Evolutionary conservation across 768 basidiomycete species (phyloP).

Genomic region (Hygrocybe punicea): DNA sequence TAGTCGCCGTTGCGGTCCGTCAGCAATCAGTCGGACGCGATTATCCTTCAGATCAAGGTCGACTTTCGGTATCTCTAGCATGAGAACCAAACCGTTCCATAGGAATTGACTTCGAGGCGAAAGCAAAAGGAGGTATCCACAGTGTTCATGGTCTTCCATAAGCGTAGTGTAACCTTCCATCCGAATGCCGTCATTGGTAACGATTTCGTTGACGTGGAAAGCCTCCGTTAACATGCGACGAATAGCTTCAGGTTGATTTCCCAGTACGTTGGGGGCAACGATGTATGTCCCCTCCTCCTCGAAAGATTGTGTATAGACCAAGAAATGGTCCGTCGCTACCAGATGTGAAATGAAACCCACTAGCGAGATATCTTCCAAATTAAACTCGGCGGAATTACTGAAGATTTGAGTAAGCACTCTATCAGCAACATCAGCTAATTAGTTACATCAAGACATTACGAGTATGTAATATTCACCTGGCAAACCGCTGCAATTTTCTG

Average conservation of each 20-base stretch:
- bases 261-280: slow-evolving; percentile 73
- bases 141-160: slow-evolving; percentile 51
- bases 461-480: slow-evolving; percentile 52
- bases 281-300: slow-evolving; percentile 93
- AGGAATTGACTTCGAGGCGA: slow-evolving; percentile 84
- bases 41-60: slow-evolving; percentile 84
- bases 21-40: slow-evolving; percentile 87
- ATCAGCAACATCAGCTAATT: slow-evolving; percentile 9
- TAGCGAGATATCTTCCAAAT: slow-evolving; percentile 67
- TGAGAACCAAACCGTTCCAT: slow-evolving; percentile 87
- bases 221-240: slow-evolving; percentile 79
- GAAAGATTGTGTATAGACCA: slow-evolving; percentile 84
- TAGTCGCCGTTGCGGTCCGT: slow-evolving; percentile 79
- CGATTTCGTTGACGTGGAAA: slow-evolving; percentile 70
- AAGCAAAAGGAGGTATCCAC: slow-evolving; percentile 77
- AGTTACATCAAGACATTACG: background rate
- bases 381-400: slow-evolving; percentile 91
- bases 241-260: slow-evolving; percentile 72
- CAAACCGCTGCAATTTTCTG: slow-evolving; percentile 91
- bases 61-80: slow-evolving; percentile 68
- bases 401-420: slow-evolving; percentile 80
- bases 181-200: slow-evolving; percentile 52
- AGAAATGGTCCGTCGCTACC: slow-evolving; percentile 82
- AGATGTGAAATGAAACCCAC: slow-evolving; percentile 78
- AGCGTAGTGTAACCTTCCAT: slow-evolving; percentile 38